phyloP scores from a whole-genome alignment of 1,284 basidiomycete species.

The Sphaerobolus stellatus region DNA sequence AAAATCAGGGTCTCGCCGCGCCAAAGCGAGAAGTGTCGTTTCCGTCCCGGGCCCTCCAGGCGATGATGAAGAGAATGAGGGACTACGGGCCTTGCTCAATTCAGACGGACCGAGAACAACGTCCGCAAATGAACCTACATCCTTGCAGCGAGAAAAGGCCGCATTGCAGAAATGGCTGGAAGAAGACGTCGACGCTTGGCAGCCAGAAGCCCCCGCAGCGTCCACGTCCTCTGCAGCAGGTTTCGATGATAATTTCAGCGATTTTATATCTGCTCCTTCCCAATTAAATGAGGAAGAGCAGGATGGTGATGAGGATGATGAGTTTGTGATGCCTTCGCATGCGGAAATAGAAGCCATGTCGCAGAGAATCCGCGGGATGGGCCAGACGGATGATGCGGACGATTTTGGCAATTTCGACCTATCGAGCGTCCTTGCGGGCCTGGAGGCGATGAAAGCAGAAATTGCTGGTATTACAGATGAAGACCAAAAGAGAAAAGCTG shows the following conservation, averaged over 20 bases:
- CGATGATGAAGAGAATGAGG: constrained; percentile 35
- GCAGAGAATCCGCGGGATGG: constrained; percentile 52
- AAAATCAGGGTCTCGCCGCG: constrained; percentile 18
- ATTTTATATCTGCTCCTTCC: constrained; percentile 61
- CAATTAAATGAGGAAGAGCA: constrained; percentile 20
- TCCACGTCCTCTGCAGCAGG: constrained; percentile 28
- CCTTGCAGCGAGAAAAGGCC: constrained; percentile 49
- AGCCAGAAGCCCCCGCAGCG: constrained; percentile 20
- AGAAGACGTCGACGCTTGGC: constrained; percentile 35
- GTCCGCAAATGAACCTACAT: not conserved
- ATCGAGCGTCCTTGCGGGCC: constrained; percentile 54
- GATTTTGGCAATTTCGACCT: constrained; percentile 60
- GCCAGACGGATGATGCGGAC: constrained; percentile 25
- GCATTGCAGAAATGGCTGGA: constrained; percentile 64
- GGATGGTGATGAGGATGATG: constrained; percentile 28
- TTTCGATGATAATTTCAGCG: constrained; percentile 79
- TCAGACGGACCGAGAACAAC: constrained; percentile 17
- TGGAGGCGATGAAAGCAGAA: constrained; percentile 71
- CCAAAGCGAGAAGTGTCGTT: constrained; percentile 29
- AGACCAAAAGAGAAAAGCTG: constrained; percentile 60
- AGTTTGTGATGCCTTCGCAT: constrained; percentile 46
- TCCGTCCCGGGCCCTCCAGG: constrained; percentile 36
- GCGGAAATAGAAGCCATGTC: constrained; percentile 55
- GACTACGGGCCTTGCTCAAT: constrained; percentile 34
- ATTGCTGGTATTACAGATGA: constrained; percentile 66